phyloP scores from a whole-genome alignment of 495 filamentous ascomycete genomes.

The Neurospora sp. region DNA sequence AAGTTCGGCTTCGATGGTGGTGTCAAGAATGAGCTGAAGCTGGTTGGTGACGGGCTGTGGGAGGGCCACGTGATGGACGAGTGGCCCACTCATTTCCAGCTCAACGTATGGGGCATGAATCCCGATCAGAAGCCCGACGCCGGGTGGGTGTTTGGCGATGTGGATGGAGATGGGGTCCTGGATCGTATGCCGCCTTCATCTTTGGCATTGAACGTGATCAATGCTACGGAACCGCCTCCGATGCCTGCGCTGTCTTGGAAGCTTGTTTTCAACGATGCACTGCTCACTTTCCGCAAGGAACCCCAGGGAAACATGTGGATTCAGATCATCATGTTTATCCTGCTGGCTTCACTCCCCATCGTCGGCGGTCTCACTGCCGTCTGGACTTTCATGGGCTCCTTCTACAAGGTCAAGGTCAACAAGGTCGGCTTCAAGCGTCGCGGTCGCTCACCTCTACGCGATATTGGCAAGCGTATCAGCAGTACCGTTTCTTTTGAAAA shows the following conservation, averaged over 20 bases:
- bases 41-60: conserved; percentile 46
- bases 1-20: conserved; percentile 56
- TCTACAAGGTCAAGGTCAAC: conserved; percentile 51
- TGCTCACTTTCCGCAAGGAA: conserved; percentile 33
- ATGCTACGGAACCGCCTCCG: conserved; percentile 45
- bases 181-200: conserved; percentile 52
- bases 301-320: conserved; percentile 45
- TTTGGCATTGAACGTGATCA: conserved; percentile 41
- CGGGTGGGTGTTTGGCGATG: conserved; percentile 48
- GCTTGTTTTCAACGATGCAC: conserved; percentile 45
- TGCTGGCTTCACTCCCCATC: conserved; percentile 36
- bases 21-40: conserved; percentile 41
- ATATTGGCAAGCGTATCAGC: conserved; percentile 14
- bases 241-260: conserved; percentile 47
- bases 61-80: conserved; percentile 50
- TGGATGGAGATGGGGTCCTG: conserved; percentile 47
- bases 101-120: conserved; percentile 59
- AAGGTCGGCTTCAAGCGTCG: conserved; percentile 47
- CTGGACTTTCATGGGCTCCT: conserved; percentile 53
- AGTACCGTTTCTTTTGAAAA: conserved; percentile 12
- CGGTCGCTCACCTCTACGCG: conserved; percentile 14
- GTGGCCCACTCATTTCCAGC: conserved; percentile 49
- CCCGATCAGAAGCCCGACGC: conserved; percentile 51
- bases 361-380: conserved; percentile 45
- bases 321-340: conserved; percentile 48